Base-by-base conservation (phyloP, 306 rosid genomes). In the Trifolium pratense region DNA sequence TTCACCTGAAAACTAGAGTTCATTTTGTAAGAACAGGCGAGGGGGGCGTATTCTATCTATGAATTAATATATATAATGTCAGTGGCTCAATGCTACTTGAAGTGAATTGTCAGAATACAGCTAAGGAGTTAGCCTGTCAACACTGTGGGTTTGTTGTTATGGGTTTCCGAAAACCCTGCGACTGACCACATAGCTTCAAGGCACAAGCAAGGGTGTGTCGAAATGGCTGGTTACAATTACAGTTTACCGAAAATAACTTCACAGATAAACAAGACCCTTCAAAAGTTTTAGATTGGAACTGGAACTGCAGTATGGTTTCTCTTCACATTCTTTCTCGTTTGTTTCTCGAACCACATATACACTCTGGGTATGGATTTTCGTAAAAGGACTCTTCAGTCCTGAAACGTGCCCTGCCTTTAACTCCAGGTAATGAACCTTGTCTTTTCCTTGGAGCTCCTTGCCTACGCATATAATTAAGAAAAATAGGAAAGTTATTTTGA, bases 401-500 rank as follows among this genome's bases (percentile, higher is more conserved):
- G 34, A 86, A 87, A 18, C 97, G 90, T 31, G 88, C 97, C 65
- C 92, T 91, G 52, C 97, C 98, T 80, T 90, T 92, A 51, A 86
- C 68, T 82, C 96, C 98, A 0, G 85, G 82, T 12, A 48, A 72
- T 18, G 97, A 73, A 40, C 93, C 97, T 55, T 78, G 78, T 68
- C 98, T 85, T 76, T 84, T 89, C 84, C 97, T 92, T 49, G 97
- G 98, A 82, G 89, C 90, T 62, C 98, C 98, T 77, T 87, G 89
- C 84, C 98, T 92, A 74, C 64, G 78, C 45, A 59, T 46, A 64
- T 21, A 29, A 71, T 68, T 59, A 63, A 66, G 75, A 58, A 70
- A 75, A 63, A 55, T 65, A 61, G 31, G 66, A 45, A 73, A 71
- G 63, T 58, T 66, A 18, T 71, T 70, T 45, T 29, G 46, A 73